A percentile compares a stretch with the other conserved stretches of the same genome.
Evolutionary conservation across 2,329 filamentous ascomycete genomes (phyloP).

Genomic region (Cladosporium austrohemisphaericum): DNA sequence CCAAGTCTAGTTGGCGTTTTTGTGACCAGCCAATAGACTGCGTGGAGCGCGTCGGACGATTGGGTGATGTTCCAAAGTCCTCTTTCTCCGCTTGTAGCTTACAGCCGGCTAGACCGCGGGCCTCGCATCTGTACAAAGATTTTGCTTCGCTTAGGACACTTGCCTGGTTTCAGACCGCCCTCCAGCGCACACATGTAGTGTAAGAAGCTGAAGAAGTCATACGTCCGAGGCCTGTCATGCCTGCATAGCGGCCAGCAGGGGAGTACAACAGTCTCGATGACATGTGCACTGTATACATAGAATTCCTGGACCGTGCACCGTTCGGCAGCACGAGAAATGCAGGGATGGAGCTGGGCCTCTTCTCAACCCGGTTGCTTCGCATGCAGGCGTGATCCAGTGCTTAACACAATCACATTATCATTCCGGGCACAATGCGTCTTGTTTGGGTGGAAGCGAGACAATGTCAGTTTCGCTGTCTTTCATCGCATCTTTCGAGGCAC

Average conservation of each 20-base stretch:
- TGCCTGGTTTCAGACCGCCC: background rate
- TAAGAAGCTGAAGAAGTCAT: conserved; percentile 2
- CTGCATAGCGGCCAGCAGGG: conserved; percentile 4
- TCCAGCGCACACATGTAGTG: background rate
- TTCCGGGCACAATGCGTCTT: too few species aligned
- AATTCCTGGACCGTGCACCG: background rate
- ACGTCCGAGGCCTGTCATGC: background rate
- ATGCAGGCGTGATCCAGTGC: background rate
- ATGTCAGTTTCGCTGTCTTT: too few species aligned
- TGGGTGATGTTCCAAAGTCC: conserved; percentile 8
- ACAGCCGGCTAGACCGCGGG: conserved; percentile 1
- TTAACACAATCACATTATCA: background rate
- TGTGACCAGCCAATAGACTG: conserved; percentile 3
- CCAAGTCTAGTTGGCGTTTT: conserved; percentile 6
- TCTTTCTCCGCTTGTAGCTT: conserved; percentile 4
- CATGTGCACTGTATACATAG: background rate
- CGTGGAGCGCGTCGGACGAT: background rate
- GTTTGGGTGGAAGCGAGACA: too few species aligned
- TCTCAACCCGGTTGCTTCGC: conserved; percentile 7
- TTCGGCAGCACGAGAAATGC: conserved; percentile 2
- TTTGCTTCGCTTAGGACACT: background rate
- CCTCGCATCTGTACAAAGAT: too few species aligned
- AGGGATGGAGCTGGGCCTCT: conserved; percentile 1
- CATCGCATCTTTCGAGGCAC: too few species aligned
- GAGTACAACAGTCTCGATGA: background rate